Evolutionary conservation across 208 protist species (phyloP), one percentile per base, ranked within the genome.

Genomic region (Leishmania major): DNA sequence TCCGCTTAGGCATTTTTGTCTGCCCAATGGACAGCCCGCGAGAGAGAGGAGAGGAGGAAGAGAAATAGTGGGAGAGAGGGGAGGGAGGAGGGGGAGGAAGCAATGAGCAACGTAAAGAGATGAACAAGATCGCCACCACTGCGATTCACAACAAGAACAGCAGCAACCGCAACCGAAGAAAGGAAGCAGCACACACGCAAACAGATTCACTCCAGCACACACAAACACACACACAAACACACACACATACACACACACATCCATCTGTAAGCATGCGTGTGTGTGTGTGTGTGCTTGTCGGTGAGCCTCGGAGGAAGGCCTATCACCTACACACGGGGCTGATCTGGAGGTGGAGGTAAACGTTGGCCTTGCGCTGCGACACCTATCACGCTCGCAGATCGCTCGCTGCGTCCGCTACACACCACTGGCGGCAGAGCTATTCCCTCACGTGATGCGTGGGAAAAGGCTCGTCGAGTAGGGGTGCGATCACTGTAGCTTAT

Each of bases 371-470:
- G 69, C 28, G 53, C 82, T 3, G 82, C 60, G 40, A 51, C 53
- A 10, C 77, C 64, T 5, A 78, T 73, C 17, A 81, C 13, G n/a
- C 77, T 81, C 59, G 43, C 13, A 35, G 82, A 78, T 25, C 77
- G 82, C 4, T 73, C 77, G 70, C 82, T 72, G 31, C 71, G 77
- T 25, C 71, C 77, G 31, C 77, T 81, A 70, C 78, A 72, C 62
- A 55, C 60, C 82, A 85, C 77, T 64, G 82, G 82, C 53, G 82
- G 82, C 35, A 85, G 77, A 35, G 82, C 82, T 6, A 85, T 59
- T 45, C 77, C 72, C 31, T 85, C 82, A 31, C 77, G 57, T 28
- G 77, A n/a, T 1, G 82, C 73, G 28, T 73, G 53, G 10, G 76
- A 72, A 47, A 78, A 75, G 57, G 70, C 77, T 8, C 77, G 82